These are phyloP conservation scores for Limnanthes douglasii DNA, from an alignment of 345 rosid genomes.

Conservation along the genomic window DNA sequence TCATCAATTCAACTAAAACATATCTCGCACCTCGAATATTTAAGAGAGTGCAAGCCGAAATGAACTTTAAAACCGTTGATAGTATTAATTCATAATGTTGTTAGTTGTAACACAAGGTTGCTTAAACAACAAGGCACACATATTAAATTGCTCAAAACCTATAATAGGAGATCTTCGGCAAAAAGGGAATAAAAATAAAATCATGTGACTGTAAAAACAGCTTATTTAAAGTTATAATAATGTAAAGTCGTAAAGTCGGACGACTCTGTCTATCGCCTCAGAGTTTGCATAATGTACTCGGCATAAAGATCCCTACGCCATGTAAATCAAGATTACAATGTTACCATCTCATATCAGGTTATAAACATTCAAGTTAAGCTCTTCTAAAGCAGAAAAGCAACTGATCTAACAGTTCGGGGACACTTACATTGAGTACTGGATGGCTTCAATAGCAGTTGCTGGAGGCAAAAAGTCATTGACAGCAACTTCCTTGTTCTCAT, in stretches of 20 bases:
- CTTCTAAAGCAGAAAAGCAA: no score
- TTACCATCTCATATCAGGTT: no score
- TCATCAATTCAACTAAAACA: no score
- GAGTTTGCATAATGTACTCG: constrained; percentile 55
- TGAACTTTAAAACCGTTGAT: no score
- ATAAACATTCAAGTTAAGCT: background rate
- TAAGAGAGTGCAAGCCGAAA: no score
- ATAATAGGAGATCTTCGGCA: background rate
- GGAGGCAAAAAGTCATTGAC: constrained; percentile 82
- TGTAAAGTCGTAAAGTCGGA: no score
- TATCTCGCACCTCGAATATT: no score
- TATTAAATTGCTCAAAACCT: no score
- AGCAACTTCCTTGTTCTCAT: constrained; percentile 95
- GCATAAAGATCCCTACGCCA: constrained; percentile 82
- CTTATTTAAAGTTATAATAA: no score
- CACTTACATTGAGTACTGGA: constrained; percentile 83
- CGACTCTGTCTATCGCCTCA: constrained; percentile 38
- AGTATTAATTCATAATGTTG: no score
- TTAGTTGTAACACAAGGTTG: no score
- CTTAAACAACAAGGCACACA: no score
- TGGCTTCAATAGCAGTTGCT: constrained; percentile 46
- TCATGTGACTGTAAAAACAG: background rate
- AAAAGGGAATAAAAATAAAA: background rate
- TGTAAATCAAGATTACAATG: background rate
- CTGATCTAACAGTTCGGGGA: background rate